A percentile compares a stretch with the other conserved stretches of the same genome.
These are phyloP conservation scores for Ceriops zippeliana DNA, from an alignment of 345 rosid species.

Conservation along the genomic window DNA sequence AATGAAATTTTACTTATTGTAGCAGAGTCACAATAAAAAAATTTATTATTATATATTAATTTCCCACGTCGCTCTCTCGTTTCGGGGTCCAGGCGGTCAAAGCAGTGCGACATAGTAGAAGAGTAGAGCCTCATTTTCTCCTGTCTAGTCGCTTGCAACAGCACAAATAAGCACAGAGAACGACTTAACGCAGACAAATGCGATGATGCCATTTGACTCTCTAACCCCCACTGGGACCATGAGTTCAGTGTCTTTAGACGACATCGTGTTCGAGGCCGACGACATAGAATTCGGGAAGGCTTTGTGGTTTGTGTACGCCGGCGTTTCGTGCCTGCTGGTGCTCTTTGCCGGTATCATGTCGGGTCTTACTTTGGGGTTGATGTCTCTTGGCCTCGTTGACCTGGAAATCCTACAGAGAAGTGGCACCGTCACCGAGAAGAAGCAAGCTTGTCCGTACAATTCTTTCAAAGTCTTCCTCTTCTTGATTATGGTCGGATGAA, in stretches of 20 bases:
- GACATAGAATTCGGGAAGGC: constrained; percentile 51
- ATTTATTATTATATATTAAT: not conserved
- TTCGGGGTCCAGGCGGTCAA: not conserved
- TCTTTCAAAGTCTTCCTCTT: not conserved
- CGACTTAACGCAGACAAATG: too few relatives aligned
- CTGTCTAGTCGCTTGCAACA: too few relatives aligned
- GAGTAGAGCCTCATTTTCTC: too few relatives aligned
- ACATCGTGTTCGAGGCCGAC: constrained; percentile 48
- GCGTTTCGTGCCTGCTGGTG: constrained; percentile 62
- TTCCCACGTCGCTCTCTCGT: not conserved
- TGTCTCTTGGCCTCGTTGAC: constrained; percentile 72
- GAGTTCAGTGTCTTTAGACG: constrained; percentile 16
- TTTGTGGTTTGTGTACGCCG: constrained; percentile 63
- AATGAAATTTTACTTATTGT: too few relatives aligned
- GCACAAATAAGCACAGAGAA: too few relatives aligned
- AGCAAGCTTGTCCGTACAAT: constrained; percentile 44
- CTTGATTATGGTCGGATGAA: not conserved
- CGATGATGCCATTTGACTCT: constrained; percentile 34
- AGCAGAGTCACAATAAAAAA: too few relatives aligned
- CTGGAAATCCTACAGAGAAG: constrained; percentile 65
- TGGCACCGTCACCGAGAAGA: constrained; percentile 56
- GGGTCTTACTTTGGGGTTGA: constrained; percentile 67
- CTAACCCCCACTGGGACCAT: constrained; percentile 28
- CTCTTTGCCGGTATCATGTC: constrained; percentile 80
- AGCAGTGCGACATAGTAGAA: too few relatives aligned